phyloP scores from a whole-genome alignment of 768 basidiomycete species.

The Calocera cornea region DNA sequence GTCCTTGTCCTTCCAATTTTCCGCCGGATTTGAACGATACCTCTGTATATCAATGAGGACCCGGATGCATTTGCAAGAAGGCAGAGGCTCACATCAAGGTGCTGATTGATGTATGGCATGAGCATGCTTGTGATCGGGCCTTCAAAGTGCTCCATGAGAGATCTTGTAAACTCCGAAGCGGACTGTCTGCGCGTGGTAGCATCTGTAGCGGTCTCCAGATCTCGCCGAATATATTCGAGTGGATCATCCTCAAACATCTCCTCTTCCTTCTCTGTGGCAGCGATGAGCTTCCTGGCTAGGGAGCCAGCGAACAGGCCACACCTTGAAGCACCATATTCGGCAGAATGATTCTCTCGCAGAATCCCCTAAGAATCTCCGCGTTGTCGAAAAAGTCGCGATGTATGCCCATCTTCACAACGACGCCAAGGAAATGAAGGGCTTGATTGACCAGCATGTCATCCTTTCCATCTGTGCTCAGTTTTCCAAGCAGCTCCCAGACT shows the following conservation, averaged over 20 bases:
- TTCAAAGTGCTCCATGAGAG: constrained; percentile 69
- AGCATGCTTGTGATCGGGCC: constrained; percentile 77
- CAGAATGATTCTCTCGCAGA: constrained; percentile 81
- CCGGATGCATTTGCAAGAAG: background rate
- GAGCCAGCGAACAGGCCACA: constrained; percentile 17
- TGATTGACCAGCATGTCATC: constrained; percentile 65
- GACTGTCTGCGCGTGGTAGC: constrained; percentile 79
- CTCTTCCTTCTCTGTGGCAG: constrained; percentile 54
- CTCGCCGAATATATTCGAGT: constrained; percentile 82
- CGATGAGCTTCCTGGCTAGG: background rate
- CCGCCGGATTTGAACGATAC: constrained; percentile 38
- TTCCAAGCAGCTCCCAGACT: constrained; percentile 79
- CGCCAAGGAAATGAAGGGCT: constrained; percentile 80
- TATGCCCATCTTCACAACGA: constrained; percentile 76
- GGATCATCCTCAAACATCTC: constrained; percentile 98
- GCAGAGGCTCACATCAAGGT: constrained; percentile 33
- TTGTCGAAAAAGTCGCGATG: constrained; percentile 62
- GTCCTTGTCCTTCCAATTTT: constrained; percentile 86
- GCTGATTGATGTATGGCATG: constrained; percentile 65
- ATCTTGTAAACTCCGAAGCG: constrained; percentile 89
- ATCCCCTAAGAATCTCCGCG: constrained; percentile 65
- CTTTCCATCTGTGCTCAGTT: background rate
- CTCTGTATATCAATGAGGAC: constrained; percentile 21
- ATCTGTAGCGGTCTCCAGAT: constrained; percentile 60
- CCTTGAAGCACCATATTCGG: constrained; percentile 80